Evolutionary conservation across 345 rosid genomes (phyloP), one percentile per base, ranked within the genome.

Genomic region (Adansonia digitata): DNA sequence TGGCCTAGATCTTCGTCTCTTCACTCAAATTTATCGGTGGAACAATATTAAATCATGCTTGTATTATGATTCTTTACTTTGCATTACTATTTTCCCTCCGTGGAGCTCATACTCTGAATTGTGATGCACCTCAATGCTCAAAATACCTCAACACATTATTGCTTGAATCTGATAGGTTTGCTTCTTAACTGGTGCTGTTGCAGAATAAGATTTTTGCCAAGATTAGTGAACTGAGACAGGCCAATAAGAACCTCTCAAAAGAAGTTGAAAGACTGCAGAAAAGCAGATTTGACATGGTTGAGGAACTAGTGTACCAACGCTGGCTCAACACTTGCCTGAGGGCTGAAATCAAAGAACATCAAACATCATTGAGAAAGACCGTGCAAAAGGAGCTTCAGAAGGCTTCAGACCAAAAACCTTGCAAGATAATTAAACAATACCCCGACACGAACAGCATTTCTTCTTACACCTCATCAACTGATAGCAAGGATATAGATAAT

Each of bases 281-380:
- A 78, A 62, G 79, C 75, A 82, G 81, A 72, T 81, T 79, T 42
- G 49, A 42, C 64, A 71, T 69, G 72, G 85, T 82, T 8, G 86
- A 86, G 77, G 81, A 86, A 74, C 82, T 84, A 15, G 87, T 77
- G 53, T 82, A 79, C 77, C 86, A 75, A 65, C 82, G 79, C 24
- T 86, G 83, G 85, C 83, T 86, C 43, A 77, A 77, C 39, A 55
- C 60, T 18, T 82, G 87, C 83, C 43, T 84, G 78, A 80, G 83
- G 67, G 76, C 73, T 35, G 84, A 84, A 79, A 17, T 62, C 14
- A 78, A 66, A 57, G 49, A 40, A 22, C 40, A 63, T 40, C 31
- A 66, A 29, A 68, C 53, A 4, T 68, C 74, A 13, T 12, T 74
- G 52, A 75, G 64, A 49, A 71, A 59, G 31, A 2, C 69, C 24